Evolutionary conservation across 140 eudicot genomes (phyloP), one percentile per base, ranked within the genome.

Genomic region (Erigeron philadelphicus): DNA sequence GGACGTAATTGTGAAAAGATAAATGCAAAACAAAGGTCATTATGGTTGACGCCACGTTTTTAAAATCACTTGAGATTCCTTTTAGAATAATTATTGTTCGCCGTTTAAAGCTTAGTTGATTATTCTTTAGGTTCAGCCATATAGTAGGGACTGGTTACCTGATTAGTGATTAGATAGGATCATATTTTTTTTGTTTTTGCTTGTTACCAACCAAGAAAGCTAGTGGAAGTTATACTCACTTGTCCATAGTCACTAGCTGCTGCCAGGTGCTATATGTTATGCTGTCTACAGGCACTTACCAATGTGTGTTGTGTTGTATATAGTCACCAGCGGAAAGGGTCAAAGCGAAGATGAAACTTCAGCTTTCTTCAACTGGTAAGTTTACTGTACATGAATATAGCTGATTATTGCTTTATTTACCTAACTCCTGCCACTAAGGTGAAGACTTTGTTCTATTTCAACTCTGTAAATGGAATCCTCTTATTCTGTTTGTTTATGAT

Each of bases 321-420:
- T 68, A 92, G 98, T 67, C 96, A 40, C 90, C 98, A 46, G 95
- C 98, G 19, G 90, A 86, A 80, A 86, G 87, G 78, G 98, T 92
- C 78, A 92, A 84, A 80, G 96, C 95, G 38, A 92, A 89, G 88
- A 92, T 92, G 95, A 86, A 92, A 74, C 84, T 83, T 68, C 98
- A 92, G 82, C 95, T 92, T 78, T 84, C 95, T 65, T 78, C 82
- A 81, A 92, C 96, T 54, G 90, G 98, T 89, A 82, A 45, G 71
- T 55, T 64, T 40, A 13, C 56, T 43, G 43, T 52, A 13, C 41
- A 21, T 56, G 66, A 41, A 31, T 4, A 31, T 31, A 31, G 38
- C 38, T 65, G 8, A 58, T 50, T 74, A 31, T 68, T 11, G 52
- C 16, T 17, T 54, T 70, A 23, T 50, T 4, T 5, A 54, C 60